A percentile compares a stretch with the other conserved stretches of the same genome.
These are phyloP conservation scores for Rhynchospora tenuis DNA, from an alignment of 176 grass and related monocot species.

Conservation along the genomic window DNA sequence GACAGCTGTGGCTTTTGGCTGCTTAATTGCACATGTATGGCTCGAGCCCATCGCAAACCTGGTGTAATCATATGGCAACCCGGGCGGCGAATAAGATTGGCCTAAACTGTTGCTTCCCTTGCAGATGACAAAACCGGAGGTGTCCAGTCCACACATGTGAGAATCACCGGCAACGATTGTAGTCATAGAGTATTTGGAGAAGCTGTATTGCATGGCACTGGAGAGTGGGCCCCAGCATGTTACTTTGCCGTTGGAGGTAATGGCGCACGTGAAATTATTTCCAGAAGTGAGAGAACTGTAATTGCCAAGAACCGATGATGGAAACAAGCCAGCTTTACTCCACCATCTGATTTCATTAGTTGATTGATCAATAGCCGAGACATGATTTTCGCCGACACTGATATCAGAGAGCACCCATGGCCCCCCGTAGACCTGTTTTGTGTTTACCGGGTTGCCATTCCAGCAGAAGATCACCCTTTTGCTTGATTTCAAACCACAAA, in stretches of 20 bases:
- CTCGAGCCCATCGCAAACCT: slow-evolving; percentile 56
- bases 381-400: slow-evolving; percentile 50
- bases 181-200: slow-evolving; percentile 26
- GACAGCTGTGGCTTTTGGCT: slow-evolving; percentile 34
- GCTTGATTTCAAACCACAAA: slow-evolving; percentile 39
- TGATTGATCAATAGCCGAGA: slow-evolving; percentile 41
- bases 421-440: slow-evolving; percentile 48
- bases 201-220: slow-evolving; percentile 22
- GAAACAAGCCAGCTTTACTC: slow-evolving; percentile 22
- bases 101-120: slow-evolving; percentile 18
- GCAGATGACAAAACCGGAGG: slow-evolving; percentile 33
- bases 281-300: slow-evolving; percentile 64
- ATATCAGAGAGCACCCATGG: neutral
- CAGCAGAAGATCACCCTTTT: slow-evolving; percentile 66
- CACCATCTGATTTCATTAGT: slow-evolving; percentile 46
- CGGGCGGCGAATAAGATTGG: neutral
- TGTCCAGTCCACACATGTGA: slow-evolving; percentile 40
- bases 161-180: slow-evolving; percentile 44
- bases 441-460: slow-evolving; percentile 3
- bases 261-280: slow-evolving; percentile 54
- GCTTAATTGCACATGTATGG: slow-evolving; percentile 57
- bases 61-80: slow-evolving; percentile 23
- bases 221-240: slow-evolving; percentile 48
- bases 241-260: slow-evolving; percentile 30
- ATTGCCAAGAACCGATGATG: accelerated